Percentiles rank a stretch among this genome's conserved stretches.
phyloP scores from a whole-genome alignment of 2,329 filamentous ascomycete genomes.

The Alternaria gansuensis region DNA sequence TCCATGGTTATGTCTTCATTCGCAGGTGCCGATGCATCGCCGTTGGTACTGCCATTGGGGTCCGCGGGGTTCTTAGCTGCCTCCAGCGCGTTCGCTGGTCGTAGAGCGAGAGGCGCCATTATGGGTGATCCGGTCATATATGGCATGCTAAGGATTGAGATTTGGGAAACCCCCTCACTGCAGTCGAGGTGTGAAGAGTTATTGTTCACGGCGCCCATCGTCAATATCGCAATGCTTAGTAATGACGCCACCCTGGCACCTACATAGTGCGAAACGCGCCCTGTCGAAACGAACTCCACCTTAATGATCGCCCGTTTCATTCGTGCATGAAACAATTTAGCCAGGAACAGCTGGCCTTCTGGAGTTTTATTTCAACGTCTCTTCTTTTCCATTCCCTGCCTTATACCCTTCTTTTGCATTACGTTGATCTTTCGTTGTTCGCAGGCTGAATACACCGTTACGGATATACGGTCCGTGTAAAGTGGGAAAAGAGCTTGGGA shows the following conservation, averaged over 20 bases:
- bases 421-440: constrained; percentile 22
- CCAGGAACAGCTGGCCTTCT: constrained; percentile 47
- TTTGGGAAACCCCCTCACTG: neutral
- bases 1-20: constrained; percentile 27
- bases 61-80: constrained; percentile 15
- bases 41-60: constrained; percentile 13
- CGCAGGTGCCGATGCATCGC: constrained; percentile 4
- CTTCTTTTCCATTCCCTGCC: constrained; percentile 19
- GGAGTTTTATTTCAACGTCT: constrained; percentile 26
- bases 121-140: constrained; percentile 31
- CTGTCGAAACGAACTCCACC: constrained; percentile 38
- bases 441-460: constrained; percentile 30
- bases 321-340: constrained; percentile 40
- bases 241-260: constrained; percentile 19
- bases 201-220: constrained; percentile 5
- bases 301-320: constrained; percentile 47
- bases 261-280: constrained; percentile 35
- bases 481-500: constrained; percentile 27
- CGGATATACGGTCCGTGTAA: constrained; percentile 37
- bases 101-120: constrained; percentile 40
- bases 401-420: constrained; percentile 13
- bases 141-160: constrained; percentile 31
- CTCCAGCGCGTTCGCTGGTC: constrained; percentile 30
- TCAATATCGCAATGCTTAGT: constrained; percentile 3
- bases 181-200: neutral